These are phyloP conservation scores for Collybia mongolica DNA, from an alignment of 768 basidiomycete species.

Conservation along the genomic window DNA sequence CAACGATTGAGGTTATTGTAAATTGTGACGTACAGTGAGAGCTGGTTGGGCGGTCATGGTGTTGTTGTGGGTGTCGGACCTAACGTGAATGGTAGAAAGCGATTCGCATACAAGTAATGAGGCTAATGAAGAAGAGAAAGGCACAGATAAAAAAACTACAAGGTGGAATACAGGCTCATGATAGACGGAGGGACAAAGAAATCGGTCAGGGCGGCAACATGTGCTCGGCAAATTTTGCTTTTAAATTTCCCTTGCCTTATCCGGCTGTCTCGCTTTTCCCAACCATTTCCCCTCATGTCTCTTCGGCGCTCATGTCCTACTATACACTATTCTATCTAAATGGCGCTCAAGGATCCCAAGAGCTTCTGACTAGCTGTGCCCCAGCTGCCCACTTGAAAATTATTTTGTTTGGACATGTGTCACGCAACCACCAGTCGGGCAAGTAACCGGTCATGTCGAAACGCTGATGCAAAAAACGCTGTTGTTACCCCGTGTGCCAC, in stretches of 20 bases:
- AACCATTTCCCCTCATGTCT: background rate
- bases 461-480: background rate
- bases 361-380: background rate
- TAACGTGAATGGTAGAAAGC: slow-evolving; percentile 9
- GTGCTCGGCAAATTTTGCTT: slow-evolving; percentile 17
- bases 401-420: background rate
- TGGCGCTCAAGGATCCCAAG: no score
- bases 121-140: slow-evolving; percentile 9
- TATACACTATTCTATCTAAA: background rate
- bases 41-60: slow-evolving; percentile 13
- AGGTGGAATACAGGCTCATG: slow-evolving; percentile 23
- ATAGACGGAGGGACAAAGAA: slow-evolving; percentile 17
- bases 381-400: background rate
- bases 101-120: slow-evolving; percentile 18
- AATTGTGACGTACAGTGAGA: slow-evolving; percentile 20
- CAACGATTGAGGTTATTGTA: slow-evolving; percentile 5
- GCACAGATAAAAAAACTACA: slow-evolving; percentile 8
- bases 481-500: no score
- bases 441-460: background rate
- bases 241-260: slow-evolving; percentile 18
- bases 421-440: background rate
- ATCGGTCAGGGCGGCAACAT: slow-evolving; percentile 19
- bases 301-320: background rate
- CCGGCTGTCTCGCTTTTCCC: slow-evolving; percentile 13
- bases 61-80: slow-evolving; percentile 8